phyloP scores from a whole-genome alignment of 805 yeast genomes.

The Starmerella roubikii region DNA sequence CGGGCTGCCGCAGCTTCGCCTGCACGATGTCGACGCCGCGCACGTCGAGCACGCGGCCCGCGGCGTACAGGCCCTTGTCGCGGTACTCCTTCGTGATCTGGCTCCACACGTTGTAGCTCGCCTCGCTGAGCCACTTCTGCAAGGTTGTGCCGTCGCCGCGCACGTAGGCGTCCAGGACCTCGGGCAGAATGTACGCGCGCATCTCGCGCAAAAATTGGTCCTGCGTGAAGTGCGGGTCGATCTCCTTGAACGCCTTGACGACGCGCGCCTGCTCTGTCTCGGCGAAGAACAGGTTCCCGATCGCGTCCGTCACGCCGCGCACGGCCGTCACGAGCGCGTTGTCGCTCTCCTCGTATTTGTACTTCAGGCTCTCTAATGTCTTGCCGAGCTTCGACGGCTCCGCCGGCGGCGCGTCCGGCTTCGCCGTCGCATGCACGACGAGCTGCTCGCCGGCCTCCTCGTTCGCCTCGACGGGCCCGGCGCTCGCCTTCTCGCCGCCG shows the following conservation, averaged over 20 bases:
- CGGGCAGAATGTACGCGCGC: slow-evolving; percentile 89
- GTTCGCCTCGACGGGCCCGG: slow-evolving; percentile 52
- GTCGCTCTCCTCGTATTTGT: slow-evolving; percentile 72
- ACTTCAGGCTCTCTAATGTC: slow-evolving; percentile 43
- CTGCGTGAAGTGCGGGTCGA: slow-evolving; percentile 78
- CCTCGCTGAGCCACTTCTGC: slow-evolving; percentile 89
- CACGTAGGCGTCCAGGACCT: slow-evolving; percentile 85
- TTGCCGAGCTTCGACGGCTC: slow-evolving; percentile 54
- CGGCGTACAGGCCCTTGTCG: slow-evolving; percentile 83
- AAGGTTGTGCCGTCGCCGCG: slow-evolving; percentile 75
- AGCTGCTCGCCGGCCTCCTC: slow-evolving; percentile 59
- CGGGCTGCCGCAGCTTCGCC: slow-evolving; percentile 77
- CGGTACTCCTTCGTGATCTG: slow-evolving; percentile 85
- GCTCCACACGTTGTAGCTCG: slow-evolving; percentile 87
- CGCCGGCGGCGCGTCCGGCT: slow-evolving; percentile 59
- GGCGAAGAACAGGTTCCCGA: slow-evolving; percentile 80
- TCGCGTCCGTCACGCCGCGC: slow-evolving; percentile 65
- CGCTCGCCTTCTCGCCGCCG: slow-evolving; percentile 28
- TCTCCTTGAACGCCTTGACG: slow-evolving; percentile 65
- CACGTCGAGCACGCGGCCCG: slow-evolving; percentile 81
- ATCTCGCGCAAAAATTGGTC: slow-evolving; percentile 69
- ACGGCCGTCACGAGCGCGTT: slow-evolving; percentile 74
- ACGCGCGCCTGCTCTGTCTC: slow-evolving; percentile 96
- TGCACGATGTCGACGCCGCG: slow-evolving; percentile 88
- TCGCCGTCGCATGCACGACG: slow-evolving; percentile 67